phyloP scores from a whole-genome alignment of 2,329 filamentous ascomycete genomes.

The Leptosphaerulina australis region DNA sequence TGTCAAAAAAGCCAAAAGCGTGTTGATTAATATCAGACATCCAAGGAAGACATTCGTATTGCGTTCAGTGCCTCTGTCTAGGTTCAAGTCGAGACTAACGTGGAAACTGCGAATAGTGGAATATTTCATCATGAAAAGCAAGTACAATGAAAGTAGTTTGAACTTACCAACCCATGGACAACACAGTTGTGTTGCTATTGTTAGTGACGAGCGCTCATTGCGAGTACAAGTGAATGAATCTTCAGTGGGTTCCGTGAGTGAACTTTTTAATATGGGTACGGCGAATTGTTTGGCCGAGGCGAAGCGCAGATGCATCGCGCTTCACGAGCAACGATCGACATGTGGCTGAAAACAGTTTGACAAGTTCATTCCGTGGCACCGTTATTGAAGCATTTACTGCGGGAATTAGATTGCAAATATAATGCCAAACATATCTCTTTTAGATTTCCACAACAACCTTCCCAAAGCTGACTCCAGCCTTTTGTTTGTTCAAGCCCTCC shows the following conservation, averaged over 20 bases:
- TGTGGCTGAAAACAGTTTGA: no score
- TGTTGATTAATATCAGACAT: slow-evolving; percentile 15
- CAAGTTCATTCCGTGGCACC: no score
- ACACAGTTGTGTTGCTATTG: not conserved
- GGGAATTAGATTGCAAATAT: no score
- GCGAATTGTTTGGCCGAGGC: slow-evolving; percentile 8
- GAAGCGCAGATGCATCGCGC: slow-evolving; percentile 2
- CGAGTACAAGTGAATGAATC: slow-evolving; percentile 5
- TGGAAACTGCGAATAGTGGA: slow-evolving; percentile 24
- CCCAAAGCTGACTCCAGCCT: slow-evolving; percentile 42
- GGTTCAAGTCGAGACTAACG: slow-evolving; percentile 22
- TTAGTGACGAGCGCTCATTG: not conserved
- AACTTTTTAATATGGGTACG: slow-evolving; percentile 18
- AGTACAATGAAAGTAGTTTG: not conserved
- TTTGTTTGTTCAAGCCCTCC: slow-evolving; percentile 36
- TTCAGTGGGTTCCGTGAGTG: not conserved
- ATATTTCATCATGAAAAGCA: slow-evolving; percentile 19
- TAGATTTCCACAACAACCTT: slow-evolving; percentile 42
- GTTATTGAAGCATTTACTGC: not conserved
- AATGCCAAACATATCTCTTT: no score
- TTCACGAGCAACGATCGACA: not conserved
- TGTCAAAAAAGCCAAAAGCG: not conserved
- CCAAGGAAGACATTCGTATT: slow-evolving; percentile 22
- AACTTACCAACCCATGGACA: not conserved
- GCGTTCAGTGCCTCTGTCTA: slow-evolving; percentile 19